Base-by-base conservation (phyloP, 148 eudicot species). In the Vaccinium darrowii region DNA sequence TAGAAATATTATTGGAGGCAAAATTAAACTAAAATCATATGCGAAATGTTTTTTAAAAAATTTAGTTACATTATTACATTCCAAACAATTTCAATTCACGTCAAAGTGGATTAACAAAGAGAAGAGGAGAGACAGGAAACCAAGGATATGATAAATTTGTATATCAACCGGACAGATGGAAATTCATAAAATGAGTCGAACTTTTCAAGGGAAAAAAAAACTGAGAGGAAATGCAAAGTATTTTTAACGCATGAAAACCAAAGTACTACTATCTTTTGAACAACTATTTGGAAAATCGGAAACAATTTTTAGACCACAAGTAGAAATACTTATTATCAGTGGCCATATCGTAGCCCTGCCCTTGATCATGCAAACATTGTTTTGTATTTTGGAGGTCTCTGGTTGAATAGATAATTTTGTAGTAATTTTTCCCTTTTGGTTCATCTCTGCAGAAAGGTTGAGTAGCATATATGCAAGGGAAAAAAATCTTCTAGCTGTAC, bases 401-500 rank as follows among this genome's bases (percentile, higher is more conserved):
- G 16, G 50, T 43, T 39, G 11, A 82, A 18, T 33, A n/a, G 9
- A 25, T 58, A 65, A 82, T 72, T 65, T 58, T 25, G 56, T 89
- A 62, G 80, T 78, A 79, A 58, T 81, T 84, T 72, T 18, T 23
- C 49, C 81, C 7, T 67, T 58, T 14, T 77, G 73, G 43, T 83
- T 83, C n/a, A 73, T 84, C 78, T 57, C 12, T 88, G 93, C 90
- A 89, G 91, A 87, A 87, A 86, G 82, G 76, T 80, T 85, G 89
- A 86, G 82, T 85, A 86, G 88, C 86, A 84, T 81, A 58, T 73
- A 7, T 73, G 79, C 75, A 81, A 87, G 82, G 80, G 86, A 81
- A 83, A 85, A 88, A 74, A 83, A 81, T 67, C 90, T 84, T 88
- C 84, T 86, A 88, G 89, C 89, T 87, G 93, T 91, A 89, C 87